Evolutionary conservation across 139 green algal genomes (phyloP), one percentile per base, ranked within the genome.

Genomic region (Micractinium sp.): DNA sequence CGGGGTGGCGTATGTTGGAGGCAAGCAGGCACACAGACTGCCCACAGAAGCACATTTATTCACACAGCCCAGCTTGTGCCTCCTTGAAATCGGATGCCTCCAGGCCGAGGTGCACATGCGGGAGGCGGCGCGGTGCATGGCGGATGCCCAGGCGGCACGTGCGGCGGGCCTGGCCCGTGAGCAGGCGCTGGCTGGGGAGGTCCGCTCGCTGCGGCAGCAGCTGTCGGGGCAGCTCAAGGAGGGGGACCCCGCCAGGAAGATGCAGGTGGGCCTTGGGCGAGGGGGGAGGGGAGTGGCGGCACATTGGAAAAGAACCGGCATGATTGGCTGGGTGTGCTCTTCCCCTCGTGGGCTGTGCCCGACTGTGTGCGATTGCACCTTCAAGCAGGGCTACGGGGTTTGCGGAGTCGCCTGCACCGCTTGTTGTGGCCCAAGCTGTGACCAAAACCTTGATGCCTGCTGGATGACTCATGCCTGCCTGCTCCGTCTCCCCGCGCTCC

Each of bases 71-170:
- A 38, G 29, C 15, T 16, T 1, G 9, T 53, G 15, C 35, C 33
- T 79, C 27, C 35, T 38, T 78, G 74, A n/a, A n/a, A n/a, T n/a
- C n/a, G n/a, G n/a, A 15, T 35, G n/a, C 15, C 27, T 23, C 35
- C 86, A 89, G 86, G 86, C 36, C 18, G 86, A 38, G 15, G 86
- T 60, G 0, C 86, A 89, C 75, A 85, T 89, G 38, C 86, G 61
- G 18, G 73, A 89, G 76, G 86, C 86, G 27, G 86, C 76, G 3
- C 56, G 29, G 18, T 85, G 76, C 73, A 38, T 89, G 75, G 76
- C 83, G 35, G 86, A 61, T 23, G 86, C 86, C 2, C 86, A 85
- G 75, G 56, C 60, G 23, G 75, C 76, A 7, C 53, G 76, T 1
- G 73, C 76, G 3, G 75, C 86, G 14, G 86, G 86, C 14, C 60